Conservation (phyloP, 768 basidiomycete genomes). For the Leccinellum albellum region DNA sequence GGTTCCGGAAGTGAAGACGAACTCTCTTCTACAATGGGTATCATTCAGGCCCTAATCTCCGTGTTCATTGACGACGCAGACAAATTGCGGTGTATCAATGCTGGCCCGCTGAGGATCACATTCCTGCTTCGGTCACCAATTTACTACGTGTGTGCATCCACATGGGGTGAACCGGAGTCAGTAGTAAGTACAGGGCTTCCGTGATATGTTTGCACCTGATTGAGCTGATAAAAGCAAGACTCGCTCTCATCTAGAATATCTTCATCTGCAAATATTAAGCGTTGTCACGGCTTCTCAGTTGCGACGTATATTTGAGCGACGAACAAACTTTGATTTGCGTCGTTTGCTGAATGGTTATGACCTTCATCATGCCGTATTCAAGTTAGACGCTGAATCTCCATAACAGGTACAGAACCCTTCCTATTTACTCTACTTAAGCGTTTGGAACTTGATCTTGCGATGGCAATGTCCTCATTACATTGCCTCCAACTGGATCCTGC, state of each 20-base stretch:
- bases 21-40: constrained; percentile 77
- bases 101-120: constrained; percentile 77
- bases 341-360: constrained; percentile 61
- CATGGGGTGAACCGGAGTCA: constrained; percentile 95
- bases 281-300: constrained; percentile 85
- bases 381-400: not conserved
- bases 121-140: constrained; percentile 85
- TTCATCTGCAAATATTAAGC: constrained; percentile 90
- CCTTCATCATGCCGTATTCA: not conserved
- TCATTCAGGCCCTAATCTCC: constrained; percentile 94
- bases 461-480: constrained; percentile 75
- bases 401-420: constrained; percentile 78
- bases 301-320: constrained; percentile 77
- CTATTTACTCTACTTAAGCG: constrained; percentile 66
- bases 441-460: constrained; percentile 76
- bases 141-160: constrained; percentile 87
- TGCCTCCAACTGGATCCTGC: constrained; percentile 72
- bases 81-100: constrained; percentile 78
- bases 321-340: constrained; percentile 88
- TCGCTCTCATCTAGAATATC: constrained; percentile 89
- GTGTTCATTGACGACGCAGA: constrained; percentile 94
- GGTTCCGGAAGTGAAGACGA: constrained; percentile 54
- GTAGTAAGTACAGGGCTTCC: constrained; percentile 57
- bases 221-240: constrained; percentile 69
- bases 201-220: constrained; percentile 16